Evolutionary conservation across 495 filamentous ascomycete species (phyloP), one percentile per base, ranked within the genome.

Genomic region (Aspergillus leporis): DNA sequence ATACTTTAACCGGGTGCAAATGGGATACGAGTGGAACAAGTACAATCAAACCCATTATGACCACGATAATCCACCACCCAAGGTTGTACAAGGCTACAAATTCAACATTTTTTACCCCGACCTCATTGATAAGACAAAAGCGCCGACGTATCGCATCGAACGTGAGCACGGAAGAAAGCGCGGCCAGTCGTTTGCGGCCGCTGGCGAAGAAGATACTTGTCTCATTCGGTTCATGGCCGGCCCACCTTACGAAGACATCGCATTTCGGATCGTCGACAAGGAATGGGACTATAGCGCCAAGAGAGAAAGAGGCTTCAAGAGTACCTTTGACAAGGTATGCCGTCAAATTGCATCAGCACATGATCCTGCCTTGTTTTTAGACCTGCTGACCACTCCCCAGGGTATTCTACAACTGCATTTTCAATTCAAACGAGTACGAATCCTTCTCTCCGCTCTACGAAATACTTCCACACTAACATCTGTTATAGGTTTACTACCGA

Each of bases 41-140:
- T 99, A 99, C 80, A 99, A 99, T 66, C 94, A 99, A 74, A 99
- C 94, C 2, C 94, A 99, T 77, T 99, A 99, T 76, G 95, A 98
- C 68, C 93, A 97, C 71, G 95, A 98, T 66, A 97, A 99, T 65
- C 94, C 94, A 7, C 94, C 94, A 3, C 94, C 94, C 14, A 96
- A 97, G 73, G 94, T 98, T 21, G 94, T 98, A 47, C 94, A 98
- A 73, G 94, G 94, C 32, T 99, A 98, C 76, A 96, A 96, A 63
- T 99, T 99, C 81, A 99, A 98, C 73, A 95, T 99, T 46, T 98
- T 99, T 74, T 99, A 99, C 62, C 95, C 94, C 2, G 94, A 98
- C 64, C 83, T 98, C n/a, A 96, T 98, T 61, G 92, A 98, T 71
- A 97, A 94, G 74, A 82, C 85, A 10, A 96, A 92, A 72, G 93